Conservation (phyloP, 345 rosid species). For the Limnanthes douglasii region DNA sequence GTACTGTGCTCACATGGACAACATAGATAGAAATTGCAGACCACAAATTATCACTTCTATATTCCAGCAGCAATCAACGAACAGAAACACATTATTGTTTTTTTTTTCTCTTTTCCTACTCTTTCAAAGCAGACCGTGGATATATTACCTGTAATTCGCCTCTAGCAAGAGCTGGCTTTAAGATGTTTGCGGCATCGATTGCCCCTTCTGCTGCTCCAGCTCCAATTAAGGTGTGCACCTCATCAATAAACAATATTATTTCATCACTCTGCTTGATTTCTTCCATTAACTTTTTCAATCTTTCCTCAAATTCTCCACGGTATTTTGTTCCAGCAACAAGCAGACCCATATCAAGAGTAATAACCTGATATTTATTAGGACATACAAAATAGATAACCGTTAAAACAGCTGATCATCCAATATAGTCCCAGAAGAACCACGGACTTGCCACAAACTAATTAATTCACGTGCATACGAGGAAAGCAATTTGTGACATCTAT, state of each 20-base stretch:
- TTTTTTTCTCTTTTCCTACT: not conserved
- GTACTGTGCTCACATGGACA: too few relatives aligned
- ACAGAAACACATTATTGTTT: conserved; percentile 1
- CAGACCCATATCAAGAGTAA: conserved; percentile 98
- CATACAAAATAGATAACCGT: not conserved
- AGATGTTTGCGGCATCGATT: conserved; percentile 96
- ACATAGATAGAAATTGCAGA: too few relatives aligned
- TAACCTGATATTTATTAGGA: conserved; percentile 32
- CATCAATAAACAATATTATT: conserved; percentile 93
- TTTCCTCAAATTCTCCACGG: conserved; percentile 97
- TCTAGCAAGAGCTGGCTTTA: conserved; percentile 99
- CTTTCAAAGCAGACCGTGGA: not conserved
- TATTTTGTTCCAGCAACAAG: conserved; percentile 98
- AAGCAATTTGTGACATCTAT: too few relatives aligned
- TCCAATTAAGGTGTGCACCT: conserved; percentile 95
- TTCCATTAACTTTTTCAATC: conserved; percentile 98
- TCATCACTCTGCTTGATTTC: conserved; percentile 99
- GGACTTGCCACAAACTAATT: too few relatives aligned
- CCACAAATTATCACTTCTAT: too few relatives aligned
- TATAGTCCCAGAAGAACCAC: too few relatives aligned
- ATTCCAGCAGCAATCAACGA: not conserved
- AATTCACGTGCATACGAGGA: too few relatives aligned
- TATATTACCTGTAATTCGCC: conserved; percentile 92
- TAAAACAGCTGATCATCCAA: too few relatives aligned
- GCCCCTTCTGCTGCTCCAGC: conserved; percentile 99